A percentile compares a stretch with the other conserved stretches of the same genome.
Conservation (phyloP, 179 eudicot species). For the Vitellaria paradoxa region DNA sequence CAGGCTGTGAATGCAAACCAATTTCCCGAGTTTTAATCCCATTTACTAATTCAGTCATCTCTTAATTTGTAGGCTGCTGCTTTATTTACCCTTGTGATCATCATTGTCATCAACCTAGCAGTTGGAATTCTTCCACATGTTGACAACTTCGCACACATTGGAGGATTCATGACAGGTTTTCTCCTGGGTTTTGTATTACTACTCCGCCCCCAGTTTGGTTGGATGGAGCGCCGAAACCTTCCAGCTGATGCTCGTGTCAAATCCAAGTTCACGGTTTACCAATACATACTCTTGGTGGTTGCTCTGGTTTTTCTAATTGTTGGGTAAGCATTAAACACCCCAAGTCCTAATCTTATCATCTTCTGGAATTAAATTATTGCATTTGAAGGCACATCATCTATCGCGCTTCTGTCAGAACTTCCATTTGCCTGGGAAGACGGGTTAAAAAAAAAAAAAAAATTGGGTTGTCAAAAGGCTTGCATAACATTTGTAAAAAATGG, state of each 20-base stretch:
- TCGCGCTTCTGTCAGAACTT: background rate
- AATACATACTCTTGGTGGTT: constrained; percentile 44
- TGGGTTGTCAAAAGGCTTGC: background rate
- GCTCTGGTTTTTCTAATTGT: constrained; percentile 44
- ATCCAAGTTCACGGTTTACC: constrained; percentile 60
- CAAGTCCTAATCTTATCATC: background rate
- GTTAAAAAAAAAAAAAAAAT: background rate
- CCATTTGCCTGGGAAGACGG: background rate
- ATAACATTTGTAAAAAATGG: background rate
- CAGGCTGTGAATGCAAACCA: background rate
- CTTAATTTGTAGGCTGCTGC: constrained; percentile 63
- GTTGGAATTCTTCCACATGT: constrained; percentile 79
- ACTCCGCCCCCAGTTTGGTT: constrained; percentile 71
- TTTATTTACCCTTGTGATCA: constrained; percentile 56
- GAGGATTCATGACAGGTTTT: constrained; percentile 76
- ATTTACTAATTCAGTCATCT: background rate
- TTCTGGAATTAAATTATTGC: background rate
- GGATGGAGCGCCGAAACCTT: constrained; percentile 60
- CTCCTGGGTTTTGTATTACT: constrained; percentile 73
- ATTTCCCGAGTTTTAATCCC: background rate
- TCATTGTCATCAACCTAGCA: constrained; percentile 67
- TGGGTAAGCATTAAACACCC: constrained; percentile 47
- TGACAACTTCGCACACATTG: constrained; percentile 88
- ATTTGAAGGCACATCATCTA: background rate
- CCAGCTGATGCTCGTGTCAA: constrained; percentile 66